A percentile compares a stretch with the other conserved stretches of the same genome.
Evolutionary conservation across 208 protist species (phyloP).

Genomic region (Phytomonas sp.): DNA sequence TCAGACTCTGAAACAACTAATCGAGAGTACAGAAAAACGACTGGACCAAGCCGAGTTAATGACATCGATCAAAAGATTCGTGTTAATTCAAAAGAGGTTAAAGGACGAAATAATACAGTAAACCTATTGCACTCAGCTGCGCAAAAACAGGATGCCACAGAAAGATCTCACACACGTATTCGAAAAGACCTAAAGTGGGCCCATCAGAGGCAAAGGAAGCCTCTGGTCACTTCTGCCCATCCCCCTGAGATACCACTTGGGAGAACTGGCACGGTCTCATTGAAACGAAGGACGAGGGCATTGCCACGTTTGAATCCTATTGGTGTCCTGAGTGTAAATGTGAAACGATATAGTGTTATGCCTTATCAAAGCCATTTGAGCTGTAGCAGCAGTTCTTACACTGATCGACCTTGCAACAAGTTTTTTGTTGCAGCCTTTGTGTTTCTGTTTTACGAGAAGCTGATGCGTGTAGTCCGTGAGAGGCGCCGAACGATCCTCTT

Average conservation of each 20-base stretch:
- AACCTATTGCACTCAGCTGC: neutral
- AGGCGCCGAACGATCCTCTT: conserved; percentile 19
- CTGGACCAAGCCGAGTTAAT: neutral
- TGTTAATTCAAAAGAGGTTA: neutral
- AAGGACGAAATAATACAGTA: neutral
- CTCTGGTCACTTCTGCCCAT: neutral
- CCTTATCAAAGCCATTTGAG: neutral
- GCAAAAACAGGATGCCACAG: neutral
- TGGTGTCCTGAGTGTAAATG: neutral
- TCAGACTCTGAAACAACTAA: neutral
- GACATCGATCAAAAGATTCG: neutral
- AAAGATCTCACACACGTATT: neutral
- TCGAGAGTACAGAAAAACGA: neutral
- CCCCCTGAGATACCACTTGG: neutral
- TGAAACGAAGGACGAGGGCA: neutral
- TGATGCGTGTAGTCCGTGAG: conserved; percentile 22
- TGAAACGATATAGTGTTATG: neutral
- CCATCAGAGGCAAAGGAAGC: neutral
- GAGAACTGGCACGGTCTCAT: neutral
- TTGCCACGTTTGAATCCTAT: neutral
- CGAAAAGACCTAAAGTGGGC: neutral
- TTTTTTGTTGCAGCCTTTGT: neutral
- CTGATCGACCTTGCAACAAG: neutral
- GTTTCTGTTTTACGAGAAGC: conserved; percentile 19
- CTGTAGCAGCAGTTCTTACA: neutral